Evolutionary conservation across 345 rosid species (phyloP).

Genomic region (Brassica cretica): DNA sequence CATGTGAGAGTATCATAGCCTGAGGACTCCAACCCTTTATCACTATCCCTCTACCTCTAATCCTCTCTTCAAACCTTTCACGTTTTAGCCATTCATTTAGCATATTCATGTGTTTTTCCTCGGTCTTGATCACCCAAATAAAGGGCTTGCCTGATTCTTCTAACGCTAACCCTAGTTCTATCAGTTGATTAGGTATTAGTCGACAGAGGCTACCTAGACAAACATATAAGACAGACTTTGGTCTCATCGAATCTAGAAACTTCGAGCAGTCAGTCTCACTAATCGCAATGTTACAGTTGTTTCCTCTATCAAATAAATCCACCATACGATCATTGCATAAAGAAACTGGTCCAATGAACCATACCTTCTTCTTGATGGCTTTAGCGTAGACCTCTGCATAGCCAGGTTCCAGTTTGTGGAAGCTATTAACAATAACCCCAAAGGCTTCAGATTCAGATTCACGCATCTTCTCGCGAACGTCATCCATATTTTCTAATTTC

Average conservation of each 20-base stretch:
- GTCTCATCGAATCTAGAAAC: slow-evolving; percentile 58
- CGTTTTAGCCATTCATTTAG: slow-evolving; percentile 52
- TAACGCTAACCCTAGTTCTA: slow-evolving; percentile 65
- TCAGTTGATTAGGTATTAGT: slow-evolving; percentile 56
- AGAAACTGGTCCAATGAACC: slow-evolving; percentile 90
- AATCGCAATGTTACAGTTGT: slow-evolving; percentile 48
- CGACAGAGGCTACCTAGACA: slow-evolving; percentile 81
- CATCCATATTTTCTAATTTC: slow-evolving; percentile 52
- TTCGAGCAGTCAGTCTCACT: slow-evolving; percentile 45
- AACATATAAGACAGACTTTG: slow-evolving; percentile 67
- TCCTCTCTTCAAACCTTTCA: slow-evolving; percentile 54
- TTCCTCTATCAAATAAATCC: slow-evolving; percentile 72
- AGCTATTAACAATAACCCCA: slow-evolving; percentile 72
- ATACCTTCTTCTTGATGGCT: slow-evolving; percentile 53
- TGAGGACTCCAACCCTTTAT: slow-evolving; percentile 92
- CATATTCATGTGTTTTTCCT: slow-evolving; percentile 39
- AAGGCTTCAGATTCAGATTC: slow-evolving; percentile 59
- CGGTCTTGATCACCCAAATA: slow-evolving; percentile 72
- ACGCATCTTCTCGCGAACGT: slow-evolving; percentile 60
- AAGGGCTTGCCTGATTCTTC: slow-evolving; percentile 65
- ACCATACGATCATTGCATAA: slow-evolving; percentile 42
- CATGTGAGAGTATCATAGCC: slow-evolving; percentile 66
- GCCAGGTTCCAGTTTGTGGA: slow-evolving; percentile 57
- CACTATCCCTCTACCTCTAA: slow-evolving; percentile 58
- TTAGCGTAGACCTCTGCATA: slow-evolving; percentile 45